A percentile compares a stretch with the other conserved stretches of the same genome.
Evolutionary conservation across 164 flowering plant genomes (phyloP).

Genomic region (Aristolochia fimbriata): DNA sequence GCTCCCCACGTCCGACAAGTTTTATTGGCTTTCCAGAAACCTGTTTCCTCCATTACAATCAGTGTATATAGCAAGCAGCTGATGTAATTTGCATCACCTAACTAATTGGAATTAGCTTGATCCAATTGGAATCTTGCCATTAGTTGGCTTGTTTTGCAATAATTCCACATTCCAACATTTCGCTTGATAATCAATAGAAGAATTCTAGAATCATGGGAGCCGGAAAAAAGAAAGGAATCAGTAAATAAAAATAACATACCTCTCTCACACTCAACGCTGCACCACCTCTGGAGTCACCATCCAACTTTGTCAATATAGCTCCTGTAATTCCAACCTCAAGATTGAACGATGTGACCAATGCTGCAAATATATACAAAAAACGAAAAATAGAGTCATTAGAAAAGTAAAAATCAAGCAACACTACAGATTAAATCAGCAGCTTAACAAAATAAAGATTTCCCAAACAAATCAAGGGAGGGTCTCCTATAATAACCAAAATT

Average conservation of each 20-base stretch:
- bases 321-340: constrained; percentile 97
- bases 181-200: not conserved
- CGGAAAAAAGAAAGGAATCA: not conserved
- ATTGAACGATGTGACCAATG: constrained; percentile 88
- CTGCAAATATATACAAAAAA: constrained; percentile 25
- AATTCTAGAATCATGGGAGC: not conserved
- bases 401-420: not conserved
- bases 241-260: constrained; percentile 26
- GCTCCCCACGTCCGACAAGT: constrained; percentile 96
- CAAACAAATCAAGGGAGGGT: no score
- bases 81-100: not conserved
- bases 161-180: not conserved
- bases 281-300: constrained; percentile 99
- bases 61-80: not conserved
- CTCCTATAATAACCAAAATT: no score
- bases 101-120: not conserved
- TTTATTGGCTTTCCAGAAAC: constrained; percentile 98
- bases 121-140: not conserved
- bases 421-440: not conserved
- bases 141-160: no score
- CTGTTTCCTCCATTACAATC: constrained; percentile 21
- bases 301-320: constrained; percentile 91
- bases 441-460: no score
- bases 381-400: not conserved
- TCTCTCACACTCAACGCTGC: constrained; percentile 98